These are phyloP conservation scores for Gossypium arboreum DNA, from an alignment of 345 rosid species.

Conservation along the genomic window DNA sequence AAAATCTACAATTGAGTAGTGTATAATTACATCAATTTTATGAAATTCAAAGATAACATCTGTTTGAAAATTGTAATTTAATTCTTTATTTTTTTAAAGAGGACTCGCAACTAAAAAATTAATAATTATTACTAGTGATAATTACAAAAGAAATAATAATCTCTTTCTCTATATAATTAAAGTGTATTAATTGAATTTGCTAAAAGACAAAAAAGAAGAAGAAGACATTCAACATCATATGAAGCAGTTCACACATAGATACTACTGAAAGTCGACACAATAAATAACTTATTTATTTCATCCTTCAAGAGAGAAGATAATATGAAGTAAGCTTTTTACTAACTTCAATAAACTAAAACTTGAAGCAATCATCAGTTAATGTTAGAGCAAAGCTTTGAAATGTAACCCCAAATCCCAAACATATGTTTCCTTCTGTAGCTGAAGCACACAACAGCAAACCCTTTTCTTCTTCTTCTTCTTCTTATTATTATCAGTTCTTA, in stretches of 20 bases:
- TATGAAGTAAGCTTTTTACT: background rate
- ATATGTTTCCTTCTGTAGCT: conserved; percentile 9
- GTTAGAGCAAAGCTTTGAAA: conserved; percentile 9
- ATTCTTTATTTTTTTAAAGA: background rate
- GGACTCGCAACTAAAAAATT: no score
- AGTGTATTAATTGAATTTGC: background rate
- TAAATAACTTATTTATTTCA: background rate
- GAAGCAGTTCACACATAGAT: background rate
- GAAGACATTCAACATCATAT: background rate
- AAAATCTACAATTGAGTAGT: background rate
- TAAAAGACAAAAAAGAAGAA: background rate
- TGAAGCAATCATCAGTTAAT: background rate
- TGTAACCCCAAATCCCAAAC: background rate
- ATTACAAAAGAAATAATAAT: background rate
- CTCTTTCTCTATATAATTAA: no score
- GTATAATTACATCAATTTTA: background rate
- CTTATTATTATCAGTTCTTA: background rate
- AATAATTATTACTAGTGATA: no score
- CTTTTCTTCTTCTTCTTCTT: background rate
- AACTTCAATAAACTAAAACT: background rate
- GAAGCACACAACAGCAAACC: conserved; percentile 10
- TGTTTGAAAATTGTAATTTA: no score
- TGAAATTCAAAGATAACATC: background rate
- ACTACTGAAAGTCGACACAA: background rate
- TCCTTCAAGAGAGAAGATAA: background rate